These are phyloP conservation scores for Daldinia grandis DNA, from an alignment of 495 filamentous ascomycete genomes.

Conservation along the genomic window DNA sequence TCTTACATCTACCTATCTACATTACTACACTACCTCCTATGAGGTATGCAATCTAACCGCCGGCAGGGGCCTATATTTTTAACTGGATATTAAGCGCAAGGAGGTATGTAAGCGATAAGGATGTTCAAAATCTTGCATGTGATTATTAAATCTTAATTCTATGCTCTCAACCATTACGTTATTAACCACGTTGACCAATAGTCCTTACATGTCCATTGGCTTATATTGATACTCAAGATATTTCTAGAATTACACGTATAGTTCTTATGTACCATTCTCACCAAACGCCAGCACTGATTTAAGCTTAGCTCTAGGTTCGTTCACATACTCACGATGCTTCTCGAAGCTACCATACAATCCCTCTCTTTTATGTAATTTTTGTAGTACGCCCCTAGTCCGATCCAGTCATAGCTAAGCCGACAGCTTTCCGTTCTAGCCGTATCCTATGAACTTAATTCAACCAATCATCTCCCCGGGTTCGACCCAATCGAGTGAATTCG, in stretches of 20 bases:
- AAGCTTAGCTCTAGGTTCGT: constrained; percentile 8
- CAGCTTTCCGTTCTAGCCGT: constrained; percentile 3
- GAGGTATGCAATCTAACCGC: background rate
- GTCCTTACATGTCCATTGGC: no score
- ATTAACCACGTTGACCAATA: no score
- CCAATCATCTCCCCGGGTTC: constrained; percentile 11
- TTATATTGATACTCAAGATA: background rate
- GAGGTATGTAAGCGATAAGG: background rate
- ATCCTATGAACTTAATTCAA: background rate
- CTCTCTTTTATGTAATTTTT: background rate
- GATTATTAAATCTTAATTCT: background rate
- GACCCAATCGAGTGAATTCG: constrained; percentile 14
- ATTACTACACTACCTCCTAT: no score
- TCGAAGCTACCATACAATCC: constrained; percentile 15
- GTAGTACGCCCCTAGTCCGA: background rate
- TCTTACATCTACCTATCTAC: constrained; percentile 1
- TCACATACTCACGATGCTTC: constrained; percentile 9
- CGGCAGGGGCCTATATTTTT: background rate
- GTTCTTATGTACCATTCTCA: background rate
- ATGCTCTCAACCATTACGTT: background rate
- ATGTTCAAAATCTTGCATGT: background rate
- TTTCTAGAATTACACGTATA: background rate
- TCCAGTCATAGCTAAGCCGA: background rate
- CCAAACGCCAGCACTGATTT: background rate
- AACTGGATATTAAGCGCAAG: background rate